Percentiles rank a stretch among this genome's conserved stretches.
These are phyloP conservation scores for Helianthus tuberosus DNA, from an alignment of 129 eudicot genomes.

Conservation along the genomic window DNA sequence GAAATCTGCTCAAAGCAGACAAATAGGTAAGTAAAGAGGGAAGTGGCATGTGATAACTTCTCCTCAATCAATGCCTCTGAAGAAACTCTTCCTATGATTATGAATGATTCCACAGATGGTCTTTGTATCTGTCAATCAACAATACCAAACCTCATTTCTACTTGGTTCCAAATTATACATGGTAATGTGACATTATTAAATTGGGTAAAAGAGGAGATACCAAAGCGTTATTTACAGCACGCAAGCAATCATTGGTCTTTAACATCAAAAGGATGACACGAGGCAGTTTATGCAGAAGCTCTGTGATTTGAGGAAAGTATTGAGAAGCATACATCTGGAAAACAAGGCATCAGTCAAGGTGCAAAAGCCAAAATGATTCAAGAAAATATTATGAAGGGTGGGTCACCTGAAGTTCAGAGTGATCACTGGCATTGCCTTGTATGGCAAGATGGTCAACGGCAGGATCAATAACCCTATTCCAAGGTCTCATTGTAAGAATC, in stretches of 20 bases:
- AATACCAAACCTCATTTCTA: neutral
- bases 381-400: slow-evolving; percentile 9
- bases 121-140: slow-evolving; percentile 57
- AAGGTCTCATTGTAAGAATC: slow-evolving; percentile 92
- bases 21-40: slow-evolving; percentile 45
- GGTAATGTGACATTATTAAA: too few species aligned
- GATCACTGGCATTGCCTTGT: slow-evolving; percentile 68
- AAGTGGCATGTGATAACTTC: slow-evolving; percentile 50
- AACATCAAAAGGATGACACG: slow-evolving; percentile 93
- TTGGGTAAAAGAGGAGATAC: slow-evolving; percentile 39
- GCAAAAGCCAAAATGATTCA: neutral
- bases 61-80: slow-evolving; percentile 79
- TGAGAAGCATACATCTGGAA: slow-evolving; percentile 90
- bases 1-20: slow-evolving; percentile 61
- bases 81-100: slow-evolving; percentile 87
- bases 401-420: slow-evolving; percentile 84
- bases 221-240: slow-evolving; percentile 79
- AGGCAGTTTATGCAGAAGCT: slow-evolving; percentile 87
- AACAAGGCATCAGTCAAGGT: slow-evolving; percentile 12
- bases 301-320: slow-evolving; percentile 86
- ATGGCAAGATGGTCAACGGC: slow-evolving; percentile 90
- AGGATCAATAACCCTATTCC: slow-evolving; percentile 81
- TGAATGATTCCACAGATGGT: slow-evolving; percentile 74
- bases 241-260: slow-evolving; percentile 90
- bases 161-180: neutral